Evolutionary conservation across 371 early-diverging fungal genomes (phyloP), one percentile per base, ranked within the genome.

Genomic region (Capillidium rhysosporum): DNA sequence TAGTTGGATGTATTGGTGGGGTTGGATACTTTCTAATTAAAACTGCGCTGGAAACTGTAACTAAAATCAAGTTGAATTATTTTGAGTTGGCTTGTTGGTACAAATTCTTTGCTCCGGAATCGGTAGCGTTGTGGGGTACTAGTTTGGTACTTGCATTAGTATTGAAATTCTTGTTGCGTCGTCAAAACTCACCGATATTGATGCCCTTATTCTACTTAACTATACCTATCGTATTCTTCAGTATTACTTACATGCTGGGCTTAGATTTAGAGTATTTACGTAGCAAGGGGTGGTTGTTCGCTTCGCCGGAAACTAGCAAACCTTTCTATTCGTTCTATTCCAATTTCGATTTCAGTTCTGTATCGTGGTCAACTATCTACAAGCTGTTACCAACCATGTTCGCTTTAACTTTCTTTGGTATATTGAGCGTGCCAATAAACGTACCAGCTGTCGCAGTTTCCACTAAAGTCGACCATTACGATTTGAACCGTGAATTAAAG

Each of bases 1-100:
- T 95, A 8, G 88, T 95, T 14, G 95, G 92, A n/a, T 89, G 89
- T 58, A 95, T 95, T 49, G 95, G 82, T 48, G 92, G 92, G 30
- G 88, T 91, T 5, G 94, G 94, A 29, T 86, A 87, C 73, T 96
- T 96, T 66, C 63, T 96, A 59, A 57, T 93, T n/a, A 74, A 82
- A 52, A 96, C 97, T 0, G 95, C 82, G 26, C 65, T 96, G 28
- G 97, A 96, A 65, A 84, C 93, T 7, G 79, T 89, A 0, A 79
- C 85, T 0, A 70, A 75, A 47, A 58, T 83, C 40, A 71, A 71
- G 18, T 65, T 65, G 24, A 61, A 69, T 43, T 57, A 81, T 40
- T 61, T 66, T 0, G 64, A 71, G 40, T 65, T 68, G 0, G 75
- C 74, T 24, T 59, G 82, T 56, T 49, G 38, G 21, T 66, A 63